A percentile compares a stretch with the other conserved stretches of the same genome.
Conservation (phyloP, 2,329 filamentous ascomycete genomes). For the Bipolaris oryzae region DNA sequence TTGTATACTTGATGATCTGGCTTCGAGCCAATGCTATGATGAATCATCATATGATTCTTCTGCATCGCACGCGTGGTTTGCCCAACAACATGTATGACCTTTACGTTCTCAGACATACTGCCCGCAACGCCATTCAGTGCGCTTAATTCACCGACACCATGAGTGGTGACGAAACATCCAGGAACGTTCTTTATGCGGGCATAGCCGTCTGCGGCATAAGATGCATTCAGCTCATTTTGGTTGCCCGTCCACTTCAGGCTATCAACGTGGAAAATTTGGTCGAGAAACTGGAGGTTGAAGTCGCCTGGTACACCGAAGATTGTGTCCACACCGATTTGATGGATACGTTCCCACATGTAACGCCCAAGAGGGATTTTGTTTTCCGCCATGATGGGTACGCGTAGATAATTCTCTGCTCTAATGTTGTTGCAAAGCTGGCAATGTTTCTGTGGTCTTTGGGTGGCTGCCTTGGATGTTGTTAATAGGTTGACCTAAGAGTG, state of each 20-base stretch:
- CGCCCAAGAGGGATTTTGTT: conserved; percentile 49
- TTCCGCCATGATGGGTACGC: conserved; percentile 4
- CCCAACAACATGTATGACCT: conserved; percentile 55
- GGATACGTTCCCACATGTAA: conserved; percentile 53
- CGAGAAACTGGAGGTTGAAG: conserved; percentile 55
- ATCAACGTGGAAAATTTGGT: conserved; percentile 50
- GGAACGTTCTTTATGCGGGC: conserved; percentile 60
- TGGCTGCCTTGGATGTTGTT: neutral
- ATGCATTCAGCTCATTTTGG: conserved; percentile 64
- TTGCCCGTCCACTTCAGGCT: conserved; percentile 58
- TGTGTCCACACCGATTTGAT: conserved; percentile 49
- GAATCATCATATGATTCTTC: conserved; percentile 53
- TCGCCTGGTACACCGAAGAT: conserved; percentile 55
- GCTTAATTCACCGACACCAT: conserved; percentile 62
- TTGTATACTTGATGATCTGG: conserved; percentile 53
- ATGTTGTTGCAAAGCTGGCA: neutral
- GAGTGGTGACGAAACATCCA: conserved; percentile 62
- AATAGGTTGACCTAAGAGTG: neutral
- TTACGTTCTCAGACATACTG: conserved; percentile 52
- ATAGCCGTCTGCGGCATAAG: conserved; percentile 65
- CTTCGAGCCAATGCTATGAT: conserved; percentile 52
- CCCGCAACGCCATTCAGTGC: conserved; percentile 55
- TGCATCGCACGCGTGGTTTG: conserved; percentile 53
- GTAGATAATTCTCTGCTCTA: neutral
- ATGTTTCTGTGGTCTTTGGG: neutral